Percentiles rank a stretch among this genome's conserved stretches.
phyloP scores from a whole-genome alignment of 441 rosid genomes.

The Gossypium lobatum region DNA sequence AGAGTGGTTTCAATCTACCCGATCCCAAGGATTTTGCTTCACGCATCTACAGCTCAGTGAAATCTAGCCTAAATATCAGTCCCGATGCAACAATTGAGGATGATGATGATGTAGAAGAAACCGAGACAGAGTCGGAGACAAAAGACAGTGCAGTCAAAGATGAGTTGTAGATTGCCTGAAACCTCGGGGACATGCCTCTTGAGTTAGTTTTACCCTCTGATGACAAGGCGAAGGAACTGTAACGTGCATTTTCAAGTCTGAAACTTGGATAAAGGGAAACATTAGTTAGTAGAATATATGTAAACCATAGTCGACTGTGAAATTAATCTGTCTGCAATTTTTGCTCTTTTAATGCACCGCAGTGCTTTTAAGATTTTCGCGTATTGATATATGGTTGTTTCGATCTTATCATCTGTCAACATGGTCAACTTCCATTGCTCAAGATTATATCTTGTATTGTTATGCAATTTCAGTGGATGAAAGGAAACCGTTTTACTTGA shows the following conservation, averaged over 20 bases:
- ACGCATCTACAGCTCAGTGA: conserved; percentile 67
- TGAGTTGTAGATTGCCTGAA: conserved; percentile 38
- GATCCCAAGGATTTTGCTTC: conserved; percentile 89
- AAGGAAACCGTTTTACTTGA: not conserved
- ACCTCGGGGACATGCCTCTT: not conserved
- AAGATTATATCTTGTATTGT: not conserved
- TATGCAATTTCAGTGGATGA: not conserved
- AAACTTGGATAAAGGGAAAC: not conserved
- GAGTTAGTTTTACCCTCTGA: not conserved
- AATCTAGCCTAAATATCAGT: conserved; percentile 62
- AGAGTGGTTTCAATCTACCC: conserved; percentile 71
- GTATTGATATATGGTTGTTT: no score
- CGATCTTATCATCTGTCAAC: no score
- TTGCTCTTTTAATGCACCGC: not conserved
- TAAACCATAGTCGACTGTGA: conserved; percentile 8
- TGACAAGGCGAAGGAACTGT: conserved; percentile 6
- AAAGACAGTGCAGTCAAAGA: conserved; percentile 28
- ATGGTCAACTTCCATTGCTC: not conserved
- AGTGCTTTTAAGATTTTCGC: not conserved
- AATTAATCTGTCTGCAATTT: not conserved
- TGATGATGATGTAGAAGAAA: conserved; percentile 68
- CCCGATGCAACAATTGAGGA: conserved; percentile 74
- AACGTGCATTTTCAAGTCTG: conserved; percentile 6
- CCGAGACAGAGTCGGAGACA: conserved; percentile 38
- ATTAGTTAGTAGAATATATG: conserved; percentile 15